Evolutionary conservation across 352 stramenopile species (phyloP), one percentile per base, ranked within the genome.

Genomic region (Pythium rhizo-oryzae): DNA sequence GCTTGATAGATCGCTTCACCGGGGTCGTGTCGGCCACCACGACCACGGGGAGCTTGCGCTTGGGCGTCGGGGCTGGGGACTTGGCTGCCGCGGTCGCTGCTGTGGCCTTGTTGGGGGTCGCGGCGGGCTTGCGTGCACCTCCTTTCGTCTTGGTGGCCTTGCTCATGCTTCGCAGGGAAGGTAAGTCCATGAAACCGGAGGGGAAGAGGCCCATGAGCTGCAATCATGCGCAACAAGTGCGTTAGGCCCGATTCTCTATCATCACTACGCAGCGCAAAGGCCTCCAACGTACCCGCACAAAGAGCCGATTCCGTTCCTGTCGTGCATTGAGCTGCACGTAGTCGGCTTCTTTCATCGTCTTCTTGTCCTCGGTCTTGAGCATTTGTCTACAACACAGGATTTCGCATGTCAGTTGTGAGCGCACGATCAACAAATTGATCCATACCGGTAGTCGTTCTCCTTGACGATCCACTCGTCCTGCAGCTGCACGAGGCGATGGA

Each of bases 351-450:
- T 90, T 88, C 75, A 96, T 78, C 65, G 89, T 69, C 53, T 96
- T 96, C 66, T 96, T 96, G 74, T 96, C 88, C 64, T 96, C 88
- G 0, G 85, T 93, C 73, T 96, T 96, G 19, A 96, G 81, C 85
- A 96, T 91, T 83, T 92, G 86, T 15, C 86, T 94, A 41, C 15
- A 33, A 16, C n/a, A 61, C 35, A 19, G 2, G 1, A 46, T 25
- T 16, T 33, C 28, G 28, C 28, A 6, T 33, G 28, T 33, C 28
- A 33, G 28, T 6, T 33, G 28, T 33, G 28, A 33, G 28, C 28
- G 28, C 28, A 33, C 28, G 28, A 33, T 33, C 28, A 33, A 33
- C 28, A 33, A 33, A 33, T 33, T 41, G 4, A 25, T 28, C n/a
- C 8, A 24, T 54, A 65, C 84, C 88, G 69, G 59, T 94, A 94